Evolutionary conservation across 2,329 filamentous ascomycete genomes (phyloP), one percentile per base, ranked within the genome.

Genomic region (Diaporthe sp.): DNA sequence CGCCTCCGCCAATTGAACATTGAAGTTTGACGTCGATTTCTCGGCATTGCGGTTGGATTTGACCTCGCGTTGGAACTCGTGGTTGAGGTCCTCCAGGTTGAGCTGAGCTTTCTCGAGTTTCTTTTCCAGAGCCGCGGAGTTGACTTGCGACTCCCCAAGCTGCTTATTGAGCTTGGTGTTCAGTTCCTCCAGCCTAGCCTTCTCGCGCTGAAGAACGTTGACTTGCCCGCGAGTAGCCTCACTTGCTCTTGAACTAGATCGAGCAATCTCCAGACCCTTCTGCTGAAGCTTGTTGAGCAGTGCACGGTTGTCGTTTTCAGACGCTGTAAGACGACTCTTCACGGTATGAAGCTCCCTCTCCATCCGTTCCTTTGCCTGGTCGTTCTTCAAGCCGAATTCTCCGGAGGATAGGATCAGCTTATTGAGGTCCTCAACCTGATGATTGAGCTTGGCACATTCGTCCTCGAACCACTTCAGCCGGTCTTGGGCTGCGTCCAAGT

Each of bases 221-320:
- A 98, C 88, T 78, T 97, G 94, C 3, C 92, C 89, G 51, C 96
- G 92, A 62, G 95, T 94, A 44, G 92, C 94, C 79, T 98, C 96
- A 77, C 91, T 95, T 42, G 94, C 96, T 75, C 93, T 93, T 7
- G 96, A 98, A 76, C 92, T 95, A 0, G 96, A 97, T 61, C 97
- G 92, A 55, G 96, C 96, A 83, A 99, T 97, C 82, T 99, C 96
- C 9, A 99, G 89, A 42, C 97, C 97, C 87, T 98, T 98, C 81
- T 98, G 96, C 81, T 98, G 96, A 25, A 99, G 89, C 84, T 98
- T 98, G 86, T 98, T 98, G 78, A 98, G 89, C n/a, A 99, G 87
- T 7, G 95, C 93, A 70, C 95, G 93, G 81, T 98, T 98, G 85
- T 98, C 96, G 80, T 98, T 98, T 83, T 99, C 96, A 0, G 96